phyloP scores from a whole-genome alignment of 495 filamentous ascomycete species.

The Saxispiralis lemnorum region DNA sequence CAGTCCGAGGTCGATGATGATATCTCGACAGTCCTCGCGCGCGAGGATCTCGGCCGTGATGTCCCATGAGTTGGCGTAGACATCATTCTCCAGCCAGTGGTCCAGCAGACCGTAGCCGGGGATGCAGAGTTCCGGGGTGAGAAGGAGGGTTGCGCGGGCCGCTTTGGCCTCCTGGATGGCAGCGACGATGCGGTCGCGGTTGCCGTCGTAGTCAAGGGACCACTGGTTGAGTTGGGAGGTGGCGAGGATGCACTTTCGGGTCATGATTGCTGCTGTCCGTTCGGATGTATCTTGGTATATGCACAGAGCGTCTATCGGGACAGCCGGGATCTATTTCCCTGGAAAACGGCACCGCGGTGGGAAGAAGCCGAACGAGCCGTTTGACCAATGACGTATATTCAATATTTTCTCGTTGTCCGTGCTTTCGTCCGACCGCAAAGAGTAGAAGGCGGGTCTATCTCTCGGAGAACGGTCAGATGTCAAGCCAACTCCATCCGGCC shows the following conservation, averaged over 20 bases:
- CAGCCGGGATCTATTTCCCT: too few species aligned
- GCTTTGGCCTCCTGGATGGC: conserved; percentile 54
- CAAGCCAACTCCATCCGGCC: too few species aligned
- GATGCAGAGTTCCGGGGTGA: conserved; percentile 60
- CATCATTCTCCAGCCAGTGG: conserved; percentile 45
- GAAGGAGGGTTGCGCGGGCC: conserved; percentile 49
- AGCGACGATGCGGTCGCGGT: conserved; percentile 56
- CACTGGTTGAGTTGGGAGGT: conserved; percentile 33
- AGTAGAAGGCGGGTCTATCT: too few species aligned
- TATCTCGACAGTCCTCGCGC: conserved; percentile 50
- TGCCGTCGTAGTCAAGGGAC: conserved; percentile 64
- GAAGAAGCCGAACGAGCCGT: too few species aligned
- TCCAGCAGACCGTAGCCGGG: conserved; percentile 58
- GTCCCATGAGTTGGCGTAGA: conserved; percentile 39
- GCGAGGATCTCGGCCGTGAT: conserved; percentile 46
- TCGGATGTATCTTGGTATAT: too few species aligned
- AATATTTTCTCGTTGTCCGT: too few species aligned
- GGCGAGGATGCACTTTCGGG: conserved; percentile 20
- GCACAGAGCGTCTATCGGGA: too few species aligned
- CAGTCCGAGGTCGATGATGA: conserved; percentile 43
- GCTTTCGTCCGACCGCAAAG: too few species aligned
- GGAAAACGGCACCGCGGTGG: too few species aligned
- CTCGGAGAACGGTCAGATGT: too few species aligned
- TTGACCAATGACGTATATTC: too few species aligned
- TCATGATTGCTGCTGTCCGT: conserved; percentile 1